These are phyloP conservation scores for Phoma sp. DNA, from an alignment of 2,329 filamentous ascomycete genomes.

Conservation along the genomic window DNA sequence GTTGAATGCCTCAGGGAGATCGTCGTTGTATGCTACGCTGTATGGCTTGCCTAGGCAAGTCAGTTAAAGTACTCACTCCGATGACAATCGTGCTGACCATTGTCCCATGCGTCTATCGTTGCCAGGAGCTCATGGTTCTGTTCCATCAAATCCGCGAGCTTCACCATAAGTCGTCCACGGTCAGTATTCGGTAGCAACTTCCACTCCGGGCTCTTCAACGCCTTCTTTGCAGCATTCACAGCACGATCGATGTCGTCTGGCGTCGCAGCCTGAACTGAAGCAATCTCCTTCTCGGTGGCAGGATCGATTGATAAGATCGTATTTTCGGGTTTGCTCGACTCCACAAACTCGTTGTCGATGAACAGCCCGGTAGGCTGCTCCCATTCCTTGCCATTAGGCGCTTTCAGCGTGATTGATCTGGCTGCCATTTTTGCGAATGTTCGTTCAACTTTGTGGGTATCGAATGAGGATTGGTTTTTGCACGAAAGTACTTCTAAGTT, in stretches of 20 bases:
- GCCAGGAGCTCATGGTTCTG: conserved; percentile 12
- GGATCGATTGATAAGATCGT: conserved; percentile 24
- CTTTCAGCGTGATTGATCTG: conserved; percentile 40
- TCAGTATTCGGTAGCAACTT: conserved; percentile 20
- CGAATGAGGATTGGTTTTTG: neutral
- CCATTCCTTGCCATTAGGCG: conserved; percentile 49
- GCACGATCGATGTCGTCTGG: conserved; percentile 44
- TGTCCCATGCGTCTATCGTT: neutral
- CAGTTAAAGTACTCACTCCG: too few species aligned
- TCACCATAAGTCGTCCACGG: conserved; percentile 30
- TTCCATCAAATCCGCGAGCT: conserved; percentile 39
- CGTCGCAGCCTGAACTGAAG: conserved; percentile 40
- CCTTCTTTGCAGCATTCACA: conserved; percentile 41
- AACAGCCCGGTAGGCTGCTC: conserved; percentile 51
- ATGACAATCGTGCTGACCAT: too few species aligned
- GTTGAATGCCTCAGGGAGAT: conserved; percentile 64
- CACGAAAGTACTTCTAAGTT: neutral
- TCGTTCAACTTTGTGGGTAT: neutral
- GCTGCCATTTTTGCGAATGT: conserved; percentile 2
- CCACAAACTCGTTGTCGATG: conserved; percentile 55
- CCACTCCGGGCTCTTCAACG: conserved; percentile 32
- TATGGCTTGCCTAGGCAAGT: too few species aligned
- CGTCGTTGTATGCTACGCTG: conserved; percentile 59
- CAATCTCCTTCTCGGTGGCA: conserved; percentile 38
- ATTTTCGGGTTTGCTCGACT: conserved; percentile 27